A percentile compares a stretch with the other conserved stretches of the same genome.
phyloP scores from a whole-genome alignment of 441 rosid genomes.

The Dalechampia spathulata region DNA sequence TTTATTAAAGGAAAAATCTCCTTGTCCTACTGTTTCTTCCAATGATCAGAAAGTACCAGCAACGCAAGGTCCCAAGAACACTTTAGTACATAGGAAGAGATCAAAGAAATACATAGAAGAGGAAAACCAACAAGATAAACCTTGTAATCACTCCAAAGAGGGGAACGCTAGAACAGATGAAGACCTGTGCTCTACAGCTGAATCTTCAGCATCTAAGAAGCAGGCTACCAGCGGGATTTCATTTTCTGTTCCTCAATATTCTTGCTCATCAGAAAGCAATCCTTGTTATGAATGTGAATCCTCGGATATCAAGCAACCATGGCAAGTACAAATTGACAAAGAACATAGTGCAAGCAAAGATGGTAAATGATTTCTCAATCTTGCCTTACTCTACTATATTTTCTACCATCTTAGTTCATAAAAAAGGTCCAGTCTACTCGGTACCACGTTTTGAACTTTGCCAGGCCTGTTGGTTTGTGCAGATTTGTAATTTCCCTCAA shows the following conservation, averaged over 20 bases:
- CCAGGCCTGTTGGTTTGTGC: too few species aligned
- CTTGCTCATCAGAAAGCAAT: slow-evolving; percentile 33
- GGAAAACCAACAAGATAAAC: slow-evolving; percentile 21
- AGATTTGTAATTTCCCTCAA: too few species aligned
- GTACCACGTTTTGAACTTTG: too few species aligned
- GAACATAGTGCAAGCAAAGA: slow-evolving; percentile 32
- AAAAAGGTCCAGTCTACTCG: too few species aligned
- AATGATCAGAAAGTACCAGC: slow-evolving; percentile 83
- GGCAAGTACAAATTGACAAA: slow-evolving; percentile 29
- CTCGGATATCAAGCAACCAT: slow-evolving; percentile 31
- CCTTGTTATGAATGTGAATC: slow-evolving; percentile 36
- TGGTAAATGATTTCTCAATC: slow-evolving; percentile 23
- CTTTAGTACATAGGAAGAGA: slow-evolving; percentile 40
- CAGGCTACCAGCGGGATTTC: slow-evolving; percentile 34
- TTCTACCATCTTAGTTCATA: too few species aligned
- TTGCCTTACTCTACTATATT: too few species aligned
- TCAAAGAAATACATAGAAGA: slow-evolving; percentile 27
- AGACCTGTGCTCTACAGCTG: slow-evolving; percentile 62
- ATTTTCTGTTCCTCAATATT: slow-evolving; percentile 51
- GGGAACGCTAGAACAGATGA: slow-evolving; percentile 34
- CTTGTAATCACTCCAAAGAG: slow-evolving; percentile 16
- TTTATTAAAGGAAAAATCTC: slow-evolving; percentile 30
- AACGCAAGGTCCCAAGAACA: slow-evolving; percentile 23
- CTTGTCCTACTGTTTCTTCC: slow-evolving; percentile 42
- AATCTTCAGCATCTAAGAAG: slow-evolving; percentile 50